phyloP scores from a whole-genome alignment of 1,284 basidiomycete genomes.

The Ustilago nuda region DNA sequence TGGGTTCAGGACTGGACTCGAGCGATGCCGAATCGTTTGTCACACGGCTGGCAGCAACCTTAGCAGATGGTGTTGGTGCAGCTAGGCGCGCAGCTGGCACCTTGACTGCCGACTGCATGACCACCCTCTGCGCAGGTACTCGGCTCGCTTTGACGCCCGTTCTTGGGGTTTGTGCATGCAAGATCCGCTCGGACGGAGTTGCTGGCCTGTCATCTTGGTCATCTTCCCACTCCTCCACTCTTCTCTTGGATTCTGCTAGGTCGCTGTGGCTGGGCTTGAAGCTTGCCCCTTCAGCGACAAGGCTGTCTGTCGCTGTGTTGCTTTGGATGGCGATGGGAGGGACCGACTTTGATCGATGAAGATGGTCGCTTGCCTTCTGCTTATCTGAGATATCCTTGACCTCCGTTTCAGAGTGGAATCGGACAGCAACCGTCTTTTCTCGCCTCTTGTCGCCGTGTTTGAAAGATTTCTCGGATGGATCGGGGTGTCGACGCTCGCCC shows the following conservation, averaged over 20 bases:
- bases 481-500: constrained; percentile 16
- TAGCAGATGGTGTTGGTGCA: constrained; percentile 34
- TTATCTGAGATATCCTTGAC: background rate
- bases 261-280: constrained; percentile 3
- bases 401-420: constrained; percentile 22
- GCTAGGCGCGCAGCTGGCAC: constrained; percentile 33
- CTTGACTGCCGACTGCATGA: constrained; percentile 27
- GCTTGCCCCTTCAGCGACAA: background rate
- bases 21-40: background rate
- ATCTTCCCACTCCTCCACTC: constrained; percentile 3
- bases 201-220: constrained; percentile 7
- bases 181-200: constrained; percentile 19
- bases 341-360: constrained; percentile 29
- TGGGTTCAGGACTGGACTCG: constrained; percentile 25
- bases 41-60: constrained; percentile 22
- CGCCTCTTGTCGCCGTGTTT: constrained; percentile 31
- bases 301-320: background rate
- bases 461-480: constrained; percentile 16
- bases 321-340: constrained; percentile 25
- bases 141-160: constrained; percentile 40
- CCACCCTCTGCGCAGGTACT: constrained; percentile 36
- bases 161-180: constrained; percentile 28
- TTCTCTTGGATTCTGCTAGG: background rate
- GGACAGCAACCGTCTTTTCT: constrained; percentile 41
- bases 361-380: background rate